Evolutionary conservation across 176 grass and related monocot species (phyloP), one percentile per base, ranked within the genome.

Genomic region (Panicum miliaceum): DNA sequence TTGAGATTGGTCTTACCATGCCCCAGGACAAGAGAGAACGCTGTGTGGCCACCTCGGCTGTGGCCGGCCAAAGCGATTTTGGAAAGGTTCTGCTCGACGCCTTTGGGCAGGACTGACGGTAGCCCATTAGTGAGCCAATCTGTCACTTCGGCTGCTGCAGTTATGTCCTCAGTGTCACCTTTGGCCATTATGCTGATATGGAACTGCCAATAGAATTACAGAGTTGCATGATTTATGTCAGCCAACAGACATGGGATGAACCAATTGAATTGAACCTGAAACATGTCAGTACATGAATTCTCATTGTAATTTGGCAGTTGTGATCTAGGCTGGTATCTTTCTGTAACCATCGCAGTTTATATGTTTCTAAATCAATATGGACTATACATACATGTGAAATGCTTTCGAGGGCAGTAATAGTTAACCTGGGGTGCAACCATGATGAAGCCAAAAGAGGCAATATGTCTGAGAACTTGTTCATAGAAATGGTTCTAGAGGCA

Each of bases 11-110:
- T 84, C 41, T 88, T 67, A 29, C 26, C 83, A 5, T 91, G 86
- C 12, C 88, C 92, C 42, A 89, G 57, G 34, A 64, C 86, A 4
- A 94, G 16, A 15, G 92, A 13, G 75, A 94, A 94, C 2, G 86
- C 89, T 0, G 92, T 81, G 58, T 87, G 92, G 35, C 89, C 92
- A n/a, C 92, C 92, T 46, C 88, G 74, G 87, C 92, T 94, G 6
- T 93, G 91, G 7, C 91, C 88, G 0, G 88, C 68, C 68, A 92
- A 53, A 20, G 80, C 70, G 15, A 93, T 56, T 64, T 88, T 93
- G 10, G 48, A 37, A n/a, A 94, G 87, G 14, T 91, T 42, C 0
- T 89, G 45, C 22, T 82, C 45, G 8, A 94, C 62, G 1, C 68
- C 89, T 57, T 45, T 41, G 54, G 79, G 86, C 27, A 94, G 86